Evolutionary conservation across 176 grass and related monocot species (phyloP).

Genomic region (Luzula sylvatica): DNA sequence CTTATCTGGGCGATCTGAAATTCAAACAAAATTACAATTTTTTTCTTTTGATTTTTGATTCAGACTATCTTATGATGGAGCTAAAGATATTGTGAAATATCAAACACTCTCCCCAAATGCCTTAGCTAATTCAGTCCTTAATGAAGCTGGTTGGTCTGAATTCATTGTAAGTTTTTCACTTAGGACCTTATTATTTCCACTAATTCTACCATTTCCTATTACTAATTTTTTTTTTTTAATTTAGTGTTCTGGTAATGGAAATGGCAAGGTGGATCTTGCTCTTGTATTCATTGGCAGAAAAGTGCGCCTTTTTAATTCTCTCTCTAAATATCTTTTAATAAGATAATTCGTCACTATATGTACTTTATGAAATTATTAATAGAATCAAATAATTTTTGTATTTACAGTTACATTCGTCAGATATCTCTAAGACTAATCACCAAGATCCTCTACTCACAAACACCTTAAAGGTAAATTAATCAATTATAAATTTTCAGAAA

Average conservation of each 20-base stretch:
- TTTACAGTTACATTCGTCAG: slow-evolving; percentile 69
- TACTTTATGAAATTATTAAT: neutral
- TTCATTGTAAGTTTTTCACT: slow-evolving; percentile 48
- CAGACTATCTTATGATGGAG: slow-evolving; percentile 41
- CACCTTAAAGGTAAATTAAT: slow-evolving; percentile 63
- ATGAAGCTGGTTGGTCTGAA: slow-evolving; percentile 87
- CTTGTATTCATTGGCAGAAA: slow-evolving; percentile 76
- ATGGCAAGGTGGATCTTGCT: slow-evolving; percentile 50
- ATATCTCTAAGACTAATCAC: slow-evolving; percentile 66
- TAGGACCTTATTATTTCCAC: slow-evolving; percentile 3
- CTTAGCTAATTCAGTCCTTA: slow-evolving; percentile 61
- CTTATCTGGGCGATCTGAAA: neutral
- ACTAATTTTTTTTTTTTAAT: slow-evolving; percentile 10
- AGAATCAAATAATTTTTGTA: neutral
- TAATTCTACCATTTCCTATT: slow-evolving; percentile 1
- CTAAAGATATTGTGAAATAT: slow-evolving; percentile 65
- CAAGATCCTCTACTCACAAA: slow-evolving; percentile 53
- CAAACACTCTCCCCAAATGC: slow-evolving; percentile 50
- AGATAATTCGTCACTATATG: neutral
- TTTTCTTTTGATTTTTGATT: neutral
- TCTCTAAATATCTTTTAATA: neutral
- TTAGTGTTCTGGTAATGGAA: slow-evolving; percentile 59
- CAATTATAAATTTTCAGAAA: neutral
- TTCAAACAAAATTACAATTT: too few relatives aligned
- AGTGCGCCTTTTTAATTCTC: slow-evolving; percentile 45